phyloP scores from a whole-genome alignment of 768 basidiomycete species.

The Podaxis sp. region DNA sequence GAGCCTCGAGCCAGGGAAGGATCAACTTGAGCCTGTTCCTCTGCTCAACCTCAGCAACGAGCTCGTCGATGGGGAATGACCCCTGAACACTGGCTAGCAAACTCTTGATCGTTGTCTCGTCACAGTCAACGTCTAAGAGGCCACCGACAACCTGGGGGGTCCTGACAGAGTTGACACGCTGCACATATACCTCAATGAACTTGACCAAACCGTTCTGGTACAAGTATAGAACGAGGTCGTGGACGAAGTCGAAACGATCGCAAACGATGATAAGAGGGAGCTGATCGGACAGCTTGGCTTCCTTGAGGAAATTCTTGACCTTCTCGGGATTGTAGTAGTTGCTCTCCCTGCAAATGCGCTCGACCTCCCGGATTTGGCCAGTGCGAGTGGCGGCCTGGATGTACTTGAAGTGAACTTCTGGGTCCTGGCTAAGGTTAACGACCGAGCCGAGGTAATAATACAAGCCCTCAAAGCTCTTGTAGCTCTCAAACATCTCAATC shows the following conservation, averaged over 20 bases:
- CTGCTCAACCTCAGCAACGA: slow-evolving; percentile 96
- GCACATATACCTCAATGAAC: slow-evolving; percentile 99
- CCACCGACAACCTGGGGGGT: slow-evolving; percentile 98
- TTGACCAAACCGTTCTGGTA: slow-evolving; percentile 96
- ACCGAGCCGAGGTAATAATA: slow-evolving; percentile 99
- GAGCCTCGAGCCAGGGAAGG: slow-evolving; percentile 94
- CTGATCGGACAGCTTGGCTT: slow-evolving; percentile 94
- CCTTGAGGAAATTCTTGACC: slow-evolving; percentile 99
- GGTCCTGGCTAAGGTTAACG: slow-evolving; percentile 94
- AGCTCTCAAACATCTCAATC: slow-evolving; percentile 97
- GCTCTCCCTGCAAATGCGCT: slow-evolving; percentile 97
- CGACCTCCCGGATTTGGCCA: slow-evolving; percentile 97
- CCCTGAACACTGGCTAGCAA: slow-evolving; percentile 94
- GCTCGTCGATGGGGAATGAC: slow-evolving; percentile 96
- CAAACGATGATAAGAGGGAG: slow-evolving; percentile 99
- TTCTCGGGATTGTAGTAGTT: slow-evolving; percentile 99
- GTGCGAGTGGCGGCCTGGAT: slow-evolving; percentile 98
- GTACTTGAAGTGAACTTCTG: slow-evolving; percentile 99
- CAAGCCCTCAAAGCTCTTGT: slow-evolving; percentile 97
- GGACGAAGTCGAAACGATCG: slow-evolving; percentile 99
- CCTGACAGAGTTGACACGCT: slow-evolving; percentile 94
- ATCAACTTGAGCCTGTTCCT: slow-evolving; percentile 96
- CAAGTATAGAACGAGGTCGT: slow-evolving; percentile 96
- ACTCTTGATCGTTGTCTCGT: slow-evolving; percentile 92
- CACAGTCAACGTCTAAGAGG: slow-evolving; percentile 96